A percentile compares a stretch with the other conserved stretches of the same genome.
Conservation (phyloP, 2,329 filamentous ascomycete genomes). For the Neoscytalidium dimidiatum region DNA sequence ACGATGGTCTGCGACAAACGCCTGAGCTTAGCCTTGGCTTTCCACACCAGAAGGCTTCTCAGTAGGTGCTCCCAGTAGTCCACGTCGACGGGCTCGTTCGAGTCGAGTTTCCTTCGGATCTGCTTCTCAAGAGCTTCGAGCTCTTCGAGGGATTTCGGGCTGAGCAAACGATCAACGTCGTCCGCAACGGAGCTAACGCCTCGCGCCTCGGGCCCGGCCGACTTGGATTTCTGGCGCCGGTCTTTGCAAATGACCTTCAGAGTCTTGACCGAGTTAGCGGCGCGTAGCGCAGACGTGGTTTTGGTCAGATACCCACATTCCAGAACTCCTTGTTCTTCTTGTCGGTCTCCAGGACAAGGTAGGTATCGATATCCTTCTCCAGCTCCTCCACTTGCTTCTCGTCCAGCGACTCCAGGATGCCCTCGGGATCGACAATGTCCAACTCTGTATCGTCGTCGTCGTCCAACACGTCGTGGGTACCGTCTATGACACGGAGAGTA, state of each 20-base stretch:
- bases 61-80: constrained; percentile 98
- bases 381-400: constrained; percentile 71
- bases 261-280: constrained; percentile 53
- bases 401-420: constrained; percentile 74
- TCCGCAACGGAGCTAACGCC: constrained; percentile 79
- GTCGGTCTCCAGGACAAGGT: constrained; percentile 78
- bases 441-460: constrained; percentile 81
- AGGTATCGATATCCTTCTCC: constrained; percentile 78
- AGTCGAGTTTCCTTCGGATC: constrained; percentile 81
- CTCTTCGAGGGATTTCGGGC: constrained; percentile 82
- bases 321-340: constrained; percentile 82
- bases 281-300: not conserved
- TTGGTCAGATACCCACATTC: constrained; percentile 55
- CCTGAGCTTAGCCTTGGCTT: constrained; percentile 82
- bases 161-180: constrained; percentile 85
- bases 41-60: constrained; percentile 82
- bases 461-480: constrained; percentile 74
- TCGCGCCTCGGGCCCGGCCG: constrained; percentile 65
- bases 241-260: constrained; percentile 83
- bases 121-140: constrained; percentile 84
- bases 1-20: constrained; percentile 77
- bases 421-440: constrained; percentile 76
- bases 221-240: constrained; percentile 65
- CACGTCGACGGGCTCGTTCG: constrained; percentile 88
- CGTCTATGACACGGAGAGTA: constrained; percentile 83